A percentile compares a stretch with the other conserved stretches of the same genome.
phyloP scores from a whole-genome alignment of 345 rosid genomes.

The Eucalyptus curtisii region DNA sequence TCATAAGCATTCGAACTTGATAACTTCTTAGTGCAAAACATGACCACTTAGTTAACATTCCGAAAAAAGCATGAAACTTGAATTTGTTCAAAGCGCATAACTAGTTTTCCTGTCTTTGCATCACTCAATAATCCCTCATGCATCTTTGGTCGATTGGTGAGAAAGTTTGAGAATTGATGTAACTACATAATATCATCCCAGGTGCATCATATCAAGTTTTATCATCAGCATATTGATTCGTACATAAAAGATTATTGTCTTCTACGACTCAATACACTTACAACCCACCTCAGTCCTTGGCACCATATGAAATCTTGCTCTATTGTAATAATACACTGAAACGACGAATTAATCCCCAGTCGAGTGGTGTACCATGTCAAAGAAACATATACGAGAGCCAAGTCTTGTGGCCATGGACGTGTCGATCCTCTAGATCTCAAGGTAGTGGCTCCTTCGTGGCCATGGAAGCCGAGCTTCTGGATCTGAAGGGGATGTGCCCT shows the following conservation, averaged over 20 bases:
- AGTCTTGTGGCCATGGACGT: background rate
- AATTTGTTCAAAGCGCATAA: background rate
- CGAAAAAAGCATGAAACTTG: background rate
- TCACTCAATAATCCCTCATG: background rate
- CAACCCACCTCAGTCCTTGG: background rate
- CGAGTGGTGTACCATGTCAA: too few species aligned
- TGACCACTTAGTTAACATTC: background rate
- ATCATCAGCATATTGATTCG: background rate
- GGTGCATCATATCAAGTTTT: background rate
- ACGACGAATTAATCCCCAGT: background rate
- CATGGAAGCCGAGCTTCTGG: too few species aligned
- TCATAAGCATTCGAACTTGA: background rate
- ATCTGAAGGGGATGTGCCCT: too few species aligned
- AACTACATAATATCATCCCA: background rate
- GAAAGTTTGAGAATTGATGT: background rate
- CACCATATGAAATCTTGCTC: background rate
- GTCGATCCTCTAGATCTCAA: background rate
- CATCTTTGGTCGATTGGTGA: background rate
- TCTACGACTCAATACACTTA: background rate
- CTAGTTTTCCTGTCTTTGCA: background rate
- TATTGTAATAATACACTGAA: background rate
- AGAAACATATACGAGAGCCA: too few species aligned
- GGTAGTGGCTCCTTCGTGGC: background rate
- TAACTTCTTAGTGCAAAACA: background rate
- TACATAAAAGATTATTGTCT: background rate